A percentile compares a stretch with the other conserved stretches of the same genome.
Conservation (phyloP, 148 eudicot genomes). For the Simmondsia chinensis region DNA sequence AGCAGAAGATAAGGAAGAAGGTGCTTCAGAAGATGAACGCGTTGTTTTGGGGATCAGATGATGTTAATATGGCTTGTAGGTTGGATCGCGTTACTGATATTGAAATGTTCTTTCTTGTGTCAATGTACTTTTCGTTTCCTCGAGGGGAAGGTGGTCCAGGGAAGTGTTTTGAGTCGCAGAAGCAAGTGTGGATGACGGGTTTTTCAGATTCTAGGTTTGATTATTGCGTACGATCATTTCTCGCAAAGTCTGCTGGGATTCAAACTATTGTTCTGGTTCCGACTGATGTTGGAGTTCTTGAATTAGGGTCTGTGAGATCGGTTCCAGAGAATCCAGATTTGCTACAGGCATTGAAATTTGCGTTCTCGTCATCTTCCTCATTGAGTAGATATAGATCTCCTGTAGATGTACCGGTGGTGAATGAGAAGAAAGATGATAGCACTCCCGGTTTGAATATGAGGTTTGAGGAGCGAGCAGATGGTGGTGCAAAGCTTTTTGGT, state of each 20-base stretch:
- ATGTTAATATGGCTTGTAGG: constrained; percentile 66
- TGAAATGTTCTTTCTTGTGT: constrained; percentile 80
- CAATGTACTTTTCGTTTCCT: constrained; percentile 81
- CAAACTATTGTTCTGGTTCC: constrained; percentile 79
- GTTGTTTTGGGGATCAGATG: constrained; percentile 68
- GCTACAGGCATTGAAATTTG: constrained; percentile 32
- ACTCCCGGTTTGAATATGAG: constrained; percentile 13
- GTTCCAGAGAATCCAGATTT: constrained; percentile 43
- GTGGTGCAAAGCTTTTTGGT: constrained; percentile 57
- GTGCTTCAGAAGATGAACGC: constrained; percentile 72
- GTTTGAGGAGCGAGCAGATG: constrained; percentile 14
- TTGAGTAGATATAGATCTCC: constrained; percentile 21
- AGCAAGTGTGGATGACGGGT: constrained; percentile 58
- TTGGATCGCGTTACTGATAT: constrained; percentile 79
- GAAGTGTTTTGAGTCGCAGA: constrained; percentile 45
- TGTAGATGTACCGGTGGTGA: constrained; percentile 13
- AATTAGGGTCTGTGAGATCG: constrained; percentile 66
- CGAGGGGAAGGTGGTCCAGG: constrained; percentile 72
- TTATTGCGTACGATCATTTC: constrained; percentile 61
- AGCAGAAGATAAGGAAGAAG: constrained; percentile 73
- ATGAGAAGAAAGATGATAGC: constrained; percentile 31
- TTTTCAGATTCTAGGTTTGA: constrained; percentile 33
- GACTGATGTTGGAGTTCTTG: constrained; percentile 77
- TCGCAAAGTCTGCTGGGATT: constrained; percentile 68
- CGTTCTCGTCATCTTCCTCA: constrained; percentile 27